Evolutionary conservation across 495 filamentous ascomycete genomes (phyloP).

Genomic region (Bacidia rubella): DNA sequence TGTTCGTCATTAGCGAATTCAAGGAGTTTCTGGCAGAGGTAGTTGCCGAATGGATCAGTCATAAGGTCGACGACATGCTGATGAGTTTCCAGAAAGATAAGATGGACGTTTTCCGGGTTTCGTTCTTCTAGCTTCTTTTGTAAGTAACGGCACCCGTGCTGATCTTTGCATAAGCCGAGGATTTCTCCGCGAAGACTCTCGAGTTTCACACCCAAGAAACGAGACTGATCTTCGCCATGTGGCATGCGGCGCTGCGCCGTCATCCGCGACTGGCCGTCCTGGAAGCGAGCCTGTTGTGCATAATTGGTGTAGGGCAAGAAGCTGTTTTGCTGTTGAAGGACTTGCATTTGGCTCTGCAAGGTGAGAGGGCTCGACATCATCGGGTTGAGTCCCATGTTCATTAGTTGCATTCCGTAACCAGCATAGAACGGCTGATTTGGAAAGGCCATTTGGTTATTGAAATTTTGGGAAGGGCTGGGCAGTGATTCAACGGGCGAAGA

Average conservation of each 20-base stretch:
- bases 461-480: constrained; percentile 22
- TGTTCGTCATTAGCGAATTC: constrained; percentile 90
- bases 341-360: constrained; percentile 23
- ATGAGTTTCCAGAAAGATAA: constrained; percentile 88
- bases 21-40: constrained; percentile 91
- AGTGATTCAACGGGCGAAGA: constrained; percentile 23
- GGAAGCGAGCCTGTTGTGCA: constrained; percentile 30
- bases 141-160: constrained; percentile 88
- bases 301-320: constrained; percentile 36
- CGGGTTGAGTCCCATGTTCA: constrained; percentile 45
- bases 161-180: constrained; percentile 84
- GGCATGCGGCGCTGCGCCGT: constrained; percentile 53
- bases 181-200: constrained; percentile 68
- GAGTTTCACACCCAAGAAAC: constrained; percentile 65
- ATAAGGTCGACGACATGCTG: constrained; percentile 89
- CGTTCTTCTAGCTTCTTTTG: constrained; percentile 95
- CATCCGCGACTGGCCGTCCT: constrained; percentile 56
- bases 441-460: constrained; percentile 26
- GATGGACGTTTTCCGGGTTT: constrained; percentile 64
- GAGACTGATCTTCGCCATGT: constrained; percentile 43
- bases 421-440: constrained; percentile 29
- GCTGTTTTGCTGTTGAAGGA: constrained; percentile 34
- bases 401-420: constrained; percentile 41
- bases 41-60: constrained; percentile 97
- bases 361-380: constrained; percentile 37